phyloP scores from a whole-genome alignment of 2,329 filamentous ascomycete genomes.

The Cercospora nicotianae region DNA sequence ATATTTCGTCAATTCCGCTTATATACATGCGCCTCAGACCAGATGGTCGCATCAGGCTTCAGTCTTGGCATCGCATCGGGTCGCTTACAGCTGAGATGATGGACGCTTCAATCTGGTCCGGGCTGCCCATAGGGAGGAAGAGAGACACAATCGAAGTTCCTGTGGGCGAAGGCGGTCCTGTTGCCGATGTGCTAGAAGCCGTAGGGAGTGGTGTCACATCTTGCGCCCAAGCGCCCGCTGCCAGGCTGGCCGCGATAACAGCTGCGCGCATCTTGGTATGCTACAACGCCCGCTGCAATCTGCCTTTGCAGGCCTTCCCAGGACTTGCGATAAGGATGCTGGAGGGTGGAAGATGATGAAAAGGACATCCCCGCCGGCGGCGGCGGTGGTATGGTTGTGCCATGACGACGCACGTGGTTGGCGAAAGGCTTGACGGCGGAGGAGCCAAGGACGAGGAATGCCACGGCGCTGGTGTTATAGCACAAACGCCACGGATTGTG shows the following conservation, averaged over 20 bases:
- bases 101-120: constrained; percentile 25
- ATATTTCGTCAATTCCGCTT: not conserved
- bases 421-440: constrained; percentile 9
- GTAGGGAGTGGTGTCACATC: constrained; percentile 10
- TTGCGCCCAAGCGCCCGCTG: constrained; percentile 15
- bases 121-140: constrained; percentile 24
- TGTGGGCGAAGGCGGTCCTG: not conserved
- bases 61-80: not conserved
- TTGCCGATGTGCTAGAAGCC: constrained; percentile 4
- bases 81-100: constrained; percentile 26
- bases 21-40: not conserved
- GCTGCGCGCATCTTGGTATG: constrained; percentile 2
- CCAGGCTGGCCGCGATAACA: constrained; percentile 6
- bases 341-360: not conserved
- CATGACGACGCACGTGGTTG: constrained; percentile 19
- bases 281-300: not conserved
- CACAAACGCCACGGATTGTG: not conserved
- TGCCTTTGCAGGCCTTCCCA: not conserved
- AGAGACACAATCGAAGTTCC: constrained; percentile 20
- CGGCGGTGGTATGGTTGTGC: not conserved
- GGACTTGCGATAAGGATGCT: not conserved
- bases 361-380: not conserved
- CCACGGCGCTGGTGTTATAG: not conserved
- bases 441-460: not conserved
- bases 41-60: not conserved